Base-by-base conservation (phyloP, 805 yeast species). In the Candida palmyrensis region DNA sequence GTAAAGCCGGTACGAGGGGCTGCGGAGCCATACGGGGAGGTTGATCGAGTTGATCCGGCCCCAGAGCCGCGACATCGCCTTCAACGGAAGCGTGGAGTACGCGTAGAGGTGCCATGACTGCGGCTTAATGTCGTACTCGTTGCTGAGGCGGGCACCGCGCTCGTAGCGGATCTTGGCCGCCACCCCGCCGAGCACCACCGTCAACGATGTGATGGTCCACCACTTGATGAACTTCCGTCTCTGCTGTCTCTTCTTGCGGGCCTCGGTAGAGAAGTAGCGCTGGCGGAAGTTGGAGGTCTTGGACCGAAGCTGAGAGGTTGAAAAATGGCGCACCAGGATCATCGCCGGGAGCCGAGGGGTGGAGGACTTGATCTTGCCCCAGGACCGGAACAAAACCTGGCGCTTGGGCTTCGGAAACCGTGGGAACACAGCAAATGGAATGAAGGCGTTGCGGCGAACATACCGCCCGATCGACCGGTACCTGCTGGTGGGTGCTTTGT, bases 41-140 rank as follows among this genome's bases (percentile, higher is more conserved):
- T 77, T 80, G 28, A 89, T 70, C 36, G 79, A 79, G 53, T 92
- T 92, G 37, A 92, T 73, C 47, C 76, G 78, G 20, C 99, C 99
- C 99, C 99, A 92, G 28, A 90, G 60, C 40, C 99, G 74, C 1
- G 97, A 88, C 21, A 88, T 68, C 1, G 96, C 84, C 52, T 89
- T 87, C 53, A 92, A 71, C 1, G 99, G 99, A 29, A 92, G 66
- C 2, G 96, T 80, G 3, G 88, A 77, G 58, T 92, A 92, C 19
- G 92, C 82, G 50, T 86, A 89, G 36, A 90, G 74, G 26, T 82
- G 79, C 97, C 97, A 89, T 6, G 94, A 82, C 43, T 77, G 80
- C 6, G 88, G 89, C 44, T 71, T 71, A 36, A 73, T 68, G 29
- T 57, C 58, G 47, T 65, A 63, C 36, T 63, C 60, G 42, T 60